Percentiles rank a stretch among this genome's conserved stretches.
Conservation (phyloP, 2,329 filamentous ascomycete species). For the Akanthomyces muscarius region DNA sequence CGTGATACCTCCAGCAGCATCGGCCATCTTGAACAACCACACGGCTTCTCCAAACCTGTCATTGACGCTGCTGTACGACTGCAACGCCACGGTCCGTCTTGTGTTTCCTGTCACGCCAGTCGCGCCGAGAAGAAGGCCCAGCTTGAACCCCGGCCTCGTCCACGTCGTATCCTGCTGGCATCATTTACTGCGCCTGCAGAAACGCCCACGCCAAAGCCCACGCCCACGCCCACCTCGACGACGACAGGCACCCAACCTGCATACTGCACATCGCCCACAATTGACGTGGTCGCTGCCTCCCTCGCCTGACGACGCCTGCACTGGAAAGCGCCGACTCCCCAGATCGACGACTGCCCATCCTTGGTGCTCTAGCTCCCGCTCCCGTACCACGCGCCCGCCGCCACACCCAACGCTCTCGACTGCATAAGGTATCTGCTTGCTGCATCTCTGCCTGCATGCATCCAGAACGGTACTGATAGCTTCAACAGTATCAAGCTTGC, state of each 20-base stretch:
- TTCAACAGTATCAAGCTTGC: not conserved
- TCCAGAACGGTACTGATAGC: not conserved
- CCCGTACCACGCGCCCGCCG: slow-evolving; percentile 14
- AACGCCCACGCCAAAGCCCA: not conserved
- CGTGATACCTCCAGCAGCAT: not conserved
- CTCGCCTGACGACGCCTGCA: not conserved
- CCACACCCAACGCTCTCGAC: slow-evolving; percentile 5
- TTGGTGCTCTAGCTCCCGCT: slow-evolving; percentile 15
- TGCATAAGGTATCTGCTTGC: slow-evolving; percentile 1
- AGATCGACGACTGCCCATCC: slow-evolving; percentile 7
- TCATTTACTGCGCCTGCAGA: slow-evolving; percentile 10
- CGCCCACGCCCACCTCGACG: slow-evolving; percentile 10
- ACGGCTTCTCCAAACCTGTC: not conserved
- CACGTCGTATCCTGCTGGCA: slow-evolving; percentile 5
- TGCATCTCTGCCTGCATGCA: not conserved
- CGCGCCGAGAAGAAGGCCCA: not conserved
- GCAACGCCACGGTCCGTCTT: slow-evolving; percentile 1
- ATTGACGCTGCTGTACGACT: slow-evolving; percentile 9
- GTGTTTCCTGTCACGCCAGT: not conserved
- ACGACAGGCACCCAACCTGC: slow-evolving; percentile 12
- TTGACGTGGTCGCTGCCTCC: slow-evolving; percentile 11
- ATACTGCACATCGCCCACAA: slow-evolving; percentile 6
- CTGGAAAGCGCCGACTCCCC: not conserved
- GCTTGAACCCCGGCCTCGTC: not conserved
- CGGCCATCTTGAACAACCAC: not conserved